Conservation (phyloP, 805 yeast genomes). For the Wickerhamomyces bovis region DNA sequence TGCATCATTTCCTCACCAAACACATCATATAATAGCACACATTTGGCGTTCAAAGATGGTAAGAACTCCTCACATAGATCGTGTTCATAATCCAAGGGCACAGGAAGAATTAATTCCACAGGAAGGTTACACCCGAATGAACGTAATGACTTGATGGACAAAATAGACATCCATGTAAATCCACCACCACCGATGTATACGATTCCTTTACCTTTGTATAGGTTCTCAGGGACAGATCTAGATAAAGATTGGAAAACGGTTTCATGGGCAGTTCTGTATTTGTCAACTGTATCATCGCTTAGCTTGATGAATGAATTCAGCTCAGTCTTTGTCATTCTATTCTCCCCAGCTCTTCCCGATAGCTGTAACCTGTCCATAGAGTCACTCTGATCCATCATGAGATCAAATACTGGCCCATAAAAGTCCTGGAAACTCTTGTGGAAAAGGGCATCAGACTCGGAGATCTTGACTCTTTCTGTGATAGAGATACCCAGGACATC, state of each 20-base stretch:
- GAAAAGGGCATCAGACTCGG: too few species aligned
- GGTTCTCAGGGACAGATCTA: conserved; percentile 1
- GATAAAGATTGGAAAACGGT: conserved; percentile 5
- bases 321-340: too few species aligned
- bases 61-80: conserved; percentile 55
- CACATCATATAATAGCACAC: conserved; percentile 56
- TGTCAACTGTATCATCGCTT: background rate
- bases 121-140: conserved; percentile 52
- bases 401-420: too few species aligned
- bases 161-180: conserved; percentile 46
- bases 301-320: too few species aligned
- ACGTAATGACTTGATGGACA: conserved; percentile 43
- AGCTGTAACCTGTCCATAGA: too few species aligned
- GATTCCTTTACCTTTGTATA: conserved; percentile 16
- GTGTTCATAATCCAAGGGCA: conserved; percentile 58
- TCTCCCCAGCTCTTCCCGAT: too few species aligned
- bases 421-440: too few species aligned
- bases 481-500: background rate
- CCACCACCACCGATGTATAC: conserved; percentile 45
- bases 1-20: conserved; percentile 50
- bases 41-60: conserved; percentile 55
- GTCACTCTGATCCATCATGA: too few species aligned
- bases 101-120: conserved; percentile 66
- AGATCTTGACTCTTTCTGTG: too few species aligned
- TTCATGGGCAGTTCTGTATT: conserved; percentile 1